Percentiles rank a stretch among this genome's conserved stretches.
These are phyloP conservation scores for Neopestalotiopsis sp. DNA, from an alignment of 2,329 filamentous ascomycete species.

Conservation along the genomic window DNA sequence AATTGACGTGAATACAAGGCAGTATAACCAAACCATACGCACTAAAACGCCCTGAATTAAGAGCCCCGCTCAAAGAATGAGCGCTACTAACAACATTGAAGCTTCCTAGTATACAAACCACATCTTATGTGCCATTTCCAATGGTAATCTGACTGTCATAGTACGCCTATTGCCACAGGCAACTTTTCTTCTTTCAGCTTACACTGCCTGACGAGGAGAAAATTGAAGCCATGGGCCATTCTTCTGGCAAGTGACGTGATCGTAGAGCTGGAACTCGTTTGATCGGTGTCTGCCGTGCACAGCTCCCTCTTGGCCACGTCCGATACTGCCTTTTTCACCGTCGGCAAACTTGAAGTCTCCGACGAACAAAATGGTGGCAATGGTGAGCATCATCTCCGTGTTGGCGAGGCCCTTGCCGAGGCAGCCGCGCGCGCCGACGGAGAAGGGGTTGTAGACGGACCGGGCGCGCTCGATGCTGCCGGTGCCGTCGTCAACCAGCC, in stretches of 20 bases:
- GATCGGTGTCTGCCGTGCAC: constrained; percentile 14
- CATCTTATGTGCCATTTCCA: neutral
- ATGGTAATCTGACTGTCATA: neutral
- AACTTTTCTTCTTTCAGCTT: neutral
- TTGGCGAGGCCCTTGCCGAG: constrained; percentile 18
- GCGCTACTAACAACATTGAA: neutral
- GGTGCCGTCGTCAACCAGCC: constrained; percentile 18
- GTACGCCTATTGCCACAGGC: neutral
- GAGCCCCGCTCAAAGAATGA: neutral
- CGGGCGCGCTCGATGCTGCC: constrained; percentile 11
- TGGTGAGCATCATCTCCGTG: constrained; percentile 19
- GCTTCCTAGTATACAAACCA: neutral
- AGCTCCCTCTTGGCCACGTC: constrained; percentile 6
- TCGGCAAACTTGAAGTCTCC: constrained; percentile 16
- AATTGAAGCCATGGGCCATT: constrained; percentile 17
- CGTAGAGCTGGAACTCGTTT: constrained; percentile 20
- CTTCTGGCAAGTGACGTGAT: constrained; percentile 21
- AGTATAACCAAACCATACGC: neutral
- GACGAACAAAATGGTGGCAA: constrained; percentile 11
- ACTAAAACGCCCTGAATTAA: neutral
- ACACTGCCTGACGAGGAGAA: neutral
- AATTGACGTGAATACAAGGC: neutral
- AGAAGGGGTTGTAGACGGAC: constrained; percentile 14
- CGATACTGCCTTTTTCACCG: constrained; percentile 3
- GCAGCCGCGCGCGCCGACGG: constrained; percentile 9